phyloP scores from a whole-genome alignment of 768 basidiomycete genomes.

The Leccinum disarticulatum region DNA sequence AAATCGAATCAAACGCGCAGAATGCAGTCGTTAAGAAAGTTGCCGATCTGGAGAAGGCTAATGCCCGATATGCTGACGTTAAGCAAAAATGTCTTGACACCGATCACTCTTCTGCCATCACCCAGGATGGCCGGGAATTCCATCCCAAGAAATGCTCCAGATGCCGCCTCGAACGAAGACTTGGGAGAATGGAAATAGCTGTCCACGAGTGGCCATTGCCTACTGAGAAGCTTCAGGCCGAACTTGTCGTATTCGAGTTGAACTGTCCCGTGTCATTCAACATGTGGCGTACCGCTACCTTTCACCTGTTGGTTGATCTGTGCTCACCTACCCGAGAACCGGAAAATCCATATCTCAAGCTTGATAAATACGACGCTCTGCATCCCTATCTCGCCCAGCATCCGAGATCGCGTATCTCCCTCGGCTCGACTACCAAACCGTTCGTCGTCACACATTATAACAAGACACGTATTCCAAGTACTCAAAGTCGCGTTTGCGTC shows the following conservation, averaged over 20 bases:
- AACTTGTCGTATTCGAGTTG: constrained; percentile 44
- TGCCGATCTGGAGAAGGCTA: constrained; percentile 28
- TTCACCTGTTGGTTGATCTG: constrained; percentile 39
- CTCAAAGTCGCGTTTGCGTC: constrained; percentile 18
- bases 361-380: constrained; percentile 16
- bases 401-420: constrained; percentile 20
- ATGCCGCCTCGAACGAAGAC: constrained; percentile 29
- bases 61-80: constrained; percentile 21
- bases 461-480: constrained; percentile 15
- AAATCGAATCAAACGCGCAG: constrained; percentile 33
- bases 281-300: constrained; percentile 45
- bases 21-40: constrained; percentile 24
- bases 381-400: constrained; percentile 16
- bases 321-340: constrained; percentile 18
- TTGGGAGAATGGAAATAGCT: constrained; percentile 30
- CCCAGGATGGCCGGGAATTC: constrained; percentile 7
- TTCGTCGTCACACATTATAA: constrained; percentile 34
- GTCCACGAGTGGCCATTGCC: constrained; percentile 52
- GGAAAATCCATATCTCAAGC: constrained; percentile 14
- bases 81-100: constrained; percentile 9
- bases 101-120: background rate
- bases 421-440: constrained; percentile 25
- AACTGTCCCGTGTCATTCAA: constrained; percentile 38
- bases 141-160: constrained; percentile 25
- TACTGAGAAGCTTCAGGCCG: constrained; percentile 12